Percentiles rank a stretch among this genome's conserved stretches.
Conservation (phyloP, 306 rosid genomes). For the Casuarina equisetifolia region DNA sequence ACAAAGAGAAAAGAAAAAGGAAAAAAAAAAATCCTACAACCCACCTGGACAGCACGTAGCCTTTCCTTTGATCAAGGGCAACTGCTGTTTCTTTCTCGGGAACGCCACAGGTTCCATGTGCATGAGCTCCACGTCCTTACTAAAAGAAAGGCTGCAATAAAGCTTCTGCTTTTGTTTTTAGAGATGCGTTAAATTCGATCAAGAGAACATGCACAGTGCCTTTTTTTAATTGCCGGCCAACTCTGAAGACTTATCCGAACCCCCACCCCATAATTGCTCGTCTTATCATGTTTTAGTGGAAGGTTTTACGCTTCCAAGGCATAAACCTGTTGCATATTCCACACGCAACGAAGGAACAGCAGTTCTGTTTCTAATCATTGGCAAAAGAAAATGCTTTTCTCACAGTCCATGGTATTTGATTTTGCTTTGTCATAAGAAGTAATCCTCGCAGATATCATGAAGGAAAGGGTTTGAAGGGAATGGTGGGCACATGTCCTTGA, state of each 20-base stretch:
- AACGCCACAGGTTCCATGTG: not conserved
- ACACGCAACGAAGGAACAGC: not conserved
- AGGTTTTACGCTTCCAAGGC: not conserved
- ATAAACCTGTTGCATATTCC: not conserved
- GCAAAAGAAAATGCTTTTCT: not conserved
- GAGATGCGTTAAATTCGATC: not conserved
- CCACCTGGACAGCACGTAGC: too few species aligned
- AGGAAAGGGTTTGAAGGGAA: too few species aligned
- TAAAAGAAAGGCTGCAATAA: not conserved
- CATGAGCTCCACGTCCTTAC: not conserved
- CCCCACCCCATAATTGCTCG: not conserved
- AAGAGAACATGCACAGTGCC: not conserved
- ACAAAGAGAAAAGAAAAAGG: too few species aligned
- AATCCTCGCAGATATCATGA: too few species aligned
- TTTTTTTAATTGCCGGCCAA: not conserved
- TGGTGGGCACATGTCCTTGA: too few species aligned
- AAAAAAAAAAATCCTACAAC: too few species aligned
- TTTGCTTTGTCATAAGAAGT: too few species aligned
- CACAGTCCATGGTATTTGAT: not conserved
- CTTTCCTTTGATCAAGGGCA: not conserved
- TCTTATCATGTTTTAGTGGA: not conserved
- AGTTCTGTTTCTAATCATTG: not conserved
- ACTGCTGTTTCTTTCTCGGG: not conserved
- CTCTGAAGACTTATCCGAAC: not conserved
- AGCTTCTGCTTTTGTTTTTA: not conserved